These are phyloP conservation scores for Plantago ovata DNA, from an alignment of 257 asterid genomes.

Conservation along the genomic window DNA sequence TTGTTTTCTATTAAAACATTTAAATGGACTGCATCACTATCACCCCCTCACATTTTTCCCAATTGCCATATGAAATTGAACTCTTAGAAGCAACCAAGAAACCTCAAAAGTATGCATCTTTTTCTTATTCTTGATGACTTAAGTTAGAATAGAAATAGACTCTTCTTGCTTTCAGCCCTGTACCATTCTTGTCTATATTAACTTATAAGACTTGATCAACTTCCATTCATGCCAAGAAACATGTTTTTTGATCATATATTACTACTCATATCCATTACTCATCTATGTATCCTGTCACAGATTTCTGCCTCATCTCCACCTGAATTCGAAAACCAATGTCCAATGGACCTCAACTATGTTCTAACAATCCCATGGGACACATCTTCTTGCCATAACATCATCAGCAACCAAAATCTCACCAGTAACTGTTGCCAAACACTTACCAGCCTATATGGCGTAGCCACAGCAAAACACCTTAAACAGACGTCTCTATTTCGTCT, in stretches of 20 bases:
- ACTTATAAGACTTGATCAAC: neutral
- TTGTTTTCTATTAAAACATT: neutral
- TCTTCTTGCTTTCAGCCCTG: neutral
- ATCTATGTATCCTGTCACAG: conserved; percentile 19
- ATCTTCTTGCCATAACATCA: conserved; percentile 36
- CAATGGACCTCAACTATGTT: conserved; percentile 44
- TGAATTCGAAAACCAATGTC: conserved; percentile 26
- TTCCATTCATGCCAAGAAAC: conserved; percentile 7
- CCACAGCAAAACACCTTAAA: conserved; percentile 41
- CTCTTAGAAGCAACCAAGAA: conserved; percentile 8
- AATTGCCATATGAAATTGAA: neutral
- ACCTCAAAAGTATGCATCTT: neutral
- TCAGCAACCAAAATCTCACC: neutral
- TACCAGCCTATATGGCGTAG: conserved; percentile 52
- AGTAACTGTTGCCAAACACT: conserved; percentile 60
- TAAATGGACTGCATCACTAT: neutral
- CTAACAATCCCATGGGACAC: conserved; percentile 51
- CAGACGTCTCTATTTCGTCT: conserved; percentile 44
- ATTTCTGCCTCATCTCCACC: conserved; percentile 21
- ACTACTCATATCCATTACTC: neutral
- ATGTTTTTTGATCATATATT: conserved; percentile 20
- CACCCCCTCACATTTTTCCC: conserved; percentile 11
- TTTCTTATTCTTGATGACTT: conserved; percentile 4
- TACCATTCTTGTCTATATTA: neutral
- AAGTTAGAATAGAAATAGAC: neutral